Evolutionary conservation across 2,329 filamentous ascomycete species (phyloP).

Genomic region (Cryoendolithus antarcticus): DNA sequence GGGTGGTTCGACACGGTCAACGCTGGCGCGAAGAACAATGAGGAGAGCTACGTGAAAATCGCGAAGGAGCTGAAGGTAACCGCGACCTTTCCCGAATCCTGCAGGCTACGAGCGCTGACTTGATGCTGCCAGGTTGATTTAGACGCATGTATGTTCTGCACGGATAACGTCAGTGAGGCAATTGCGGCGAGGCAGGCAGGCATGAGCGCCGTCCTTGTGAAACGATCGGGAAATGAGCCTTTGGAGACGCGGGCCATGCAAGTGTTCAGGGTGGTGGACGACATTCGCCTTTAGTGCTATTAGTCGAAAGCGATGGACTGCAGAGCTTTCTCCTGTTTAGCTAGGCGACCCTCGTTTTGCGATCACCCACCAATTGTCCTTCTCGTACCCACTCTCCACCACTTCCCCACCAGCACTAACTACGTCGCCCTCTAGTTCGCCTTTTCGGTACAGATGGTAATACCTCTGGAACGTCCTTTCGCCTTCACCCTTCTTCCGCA

Average conservation of each 20-base stretch:
- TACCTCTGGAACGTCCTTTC: constrained; percentile 67
- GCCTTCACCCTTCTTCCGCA: constrained; percentile 29
- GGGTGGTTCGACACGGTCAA: constrained; percentile 73
- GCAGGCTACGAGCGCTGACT: too few relatives aligned
- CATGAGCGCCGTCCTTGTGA: constrained; percentile 32
- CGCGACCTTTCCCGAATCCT: too few relatives aligned
- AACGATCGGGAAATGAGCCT: constrained; percentile 58
- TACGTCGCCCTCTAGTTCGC: constrained; percentile 77
- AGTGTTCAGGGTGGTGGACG: constrained; percentile 13
- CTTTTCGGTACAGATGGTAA: constrained; percentile 82
- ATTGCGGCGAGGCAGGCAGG: constrained; percentile 32
- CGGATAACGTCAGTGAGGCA: constrained; percentile 57
- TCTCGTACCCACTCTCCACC: constrained; percentile 77
- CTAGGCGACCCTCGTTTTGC: constrained; percentile 14
- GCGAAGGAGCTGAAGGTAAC: constrained; percentile 30
- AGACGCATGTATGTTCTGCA: constrained; percentile 51
- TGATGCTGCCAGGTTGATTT: too few relatives aligned
- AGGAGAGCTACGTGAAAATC: constrained; percentile 56
- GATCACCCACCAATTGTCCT: constrained; percentile 97
- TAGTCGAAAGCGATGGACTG: not conserved
- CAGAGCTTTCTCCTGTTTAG: not conserved
- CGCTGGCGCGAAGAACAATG: constrained; percentile 60
- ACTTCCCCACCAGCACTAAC: constrained; percentile 60
- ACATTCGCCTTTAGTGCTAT: not conserved
- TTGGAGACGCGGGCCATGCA: constrained; percentile 38